phyloP scores from a whole-genome alignment of 1,139 yeast genomes.

The Geotrichum citri-aurantii region DNA sequence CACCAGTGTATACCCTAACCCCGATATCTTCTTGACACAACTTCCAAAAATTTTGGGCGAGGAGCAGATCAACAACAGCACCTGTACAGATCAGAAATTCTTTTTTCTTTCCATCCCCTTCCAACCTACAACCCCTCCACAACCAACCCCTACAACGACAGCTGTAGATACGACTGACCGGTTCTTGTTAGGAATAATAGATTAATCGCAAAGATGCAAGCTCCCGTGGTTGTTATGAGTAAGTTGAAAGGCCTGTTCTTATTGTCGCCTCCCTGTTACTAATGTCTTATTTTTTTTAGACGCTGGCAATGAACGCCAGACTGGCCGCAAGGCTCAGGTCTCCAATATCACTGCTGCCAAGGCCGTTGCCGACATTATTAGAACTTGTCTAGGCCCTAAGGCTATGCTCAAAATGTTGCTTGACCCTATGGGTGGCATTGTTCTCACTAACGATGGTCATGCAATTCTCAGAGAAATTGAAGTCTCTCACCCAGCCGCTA shows the following conservation, averaged over 20 bases:
- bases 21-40: slow-evolving; percentile 11
- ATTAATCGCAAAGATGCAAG: slow-evolving; percentile 44
- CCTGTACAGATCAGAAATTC: neutral
- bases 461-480: slow-evolving; percentile 97
- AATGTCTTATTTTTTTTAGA: slow-evolving; percentile 33
- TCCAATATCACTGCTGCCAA: slow-evolving; percentile 98
- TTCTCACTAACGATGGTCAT: slow-evolving; percentile 95
- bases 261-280: neutral
- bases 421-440: slow-evolving; percentile 99
- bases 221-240: slow-evolving; percentile 62
- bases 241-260: slow-evolving; percentile 23
- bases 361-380: slow-evolving; percentile 93
- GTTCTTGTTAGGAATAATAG: slow-evolving; percentile 5
- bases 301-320: slow-evolving; percentile 87
- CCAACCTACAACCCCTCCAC: neutral
- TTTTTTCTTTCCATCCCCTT: neutral
- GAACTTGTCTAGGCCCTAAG: slow-evolving; percentile 98
- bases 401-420: slow-evolving; percentile 97
- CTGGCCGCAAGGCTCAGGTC: slow-evolving; percentile 95
- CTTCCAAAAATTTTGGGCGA: slow-evolving; percentile 13
- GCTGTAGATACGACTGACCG: neutral
- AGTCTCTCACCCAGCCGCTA: slow-evolving; percentile 96
- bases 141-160: neutral
- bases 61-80: slow-evolving; percentile 9
- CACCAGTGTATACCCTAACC: too few species aligned